Conservation (phyloP, 2,329 filamentous ascomycete genomes). For the Colletotrichum cereale region DNA sequence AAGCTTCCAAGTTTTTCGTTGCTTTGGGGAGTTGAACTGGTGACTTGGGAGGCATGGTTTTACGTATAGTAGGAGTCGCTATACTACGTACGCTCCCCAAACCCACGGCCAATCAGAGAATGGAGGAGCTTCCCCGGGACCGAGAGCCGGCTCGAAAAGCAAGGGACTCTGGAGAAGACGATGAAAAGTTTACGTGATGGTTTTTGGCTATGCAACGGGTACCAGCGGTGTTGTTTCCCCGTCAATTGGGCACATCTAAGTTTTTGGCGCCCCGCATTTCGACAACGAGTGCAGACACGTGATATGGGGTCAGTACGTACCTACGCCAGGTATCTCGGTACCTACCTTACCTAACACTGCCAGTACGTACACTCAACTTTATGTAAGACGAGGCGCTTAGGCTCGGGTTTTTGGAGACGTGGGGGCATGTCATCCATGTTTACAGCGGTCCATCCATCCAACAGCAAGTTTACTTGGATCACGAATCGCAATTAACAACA, state of each 20-base stretch:
- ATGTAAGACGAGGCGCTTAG: too few species aligned
- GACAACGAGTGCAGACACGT: background rate
- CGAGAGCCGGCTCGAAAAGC: background rate
- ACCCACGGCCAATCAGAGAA: slow-evolving; percentile 26
- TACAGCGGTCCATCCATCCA: too few species aligned
- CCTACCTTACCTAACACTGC: too few species aligned
- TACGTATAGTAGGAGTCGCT: too few species aligned
- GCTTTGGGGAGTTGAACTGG: background rate
- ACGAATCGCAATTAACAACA: too few species aligned
- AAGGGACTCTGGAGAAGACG: slow-evolving; percentile 35
- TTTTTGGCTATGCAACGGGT: slow-evolving; percentile 18
- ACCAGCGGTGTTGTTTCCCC: slow-evolving; percentile 22
- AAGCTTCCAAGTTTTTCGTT: slow-evolving; percentile 14
- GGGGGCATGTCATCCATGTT: too few species aligned
- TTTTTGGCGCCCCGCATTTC: background rate
- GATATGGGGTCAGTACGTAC: slow-evolving; percentile 8
- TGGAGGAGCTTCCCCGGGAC: slow-evolving; percentile 22
- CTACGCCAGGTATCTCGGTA: background rate
- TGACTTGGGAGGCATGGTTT: background rate
- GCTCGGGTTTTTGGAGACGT: background rate
- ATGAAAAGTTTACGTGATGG: slow-evolving; percentile 35
- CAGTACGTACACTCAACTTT: too few species aligned
- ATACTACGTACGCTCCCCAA: too few species aligned
- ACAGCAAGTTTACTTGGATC: too few species aligned
- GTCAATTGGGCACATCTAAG: background rate